Conservation (phyloP, 345 rosid species). For the Linum tenue region DNA sequence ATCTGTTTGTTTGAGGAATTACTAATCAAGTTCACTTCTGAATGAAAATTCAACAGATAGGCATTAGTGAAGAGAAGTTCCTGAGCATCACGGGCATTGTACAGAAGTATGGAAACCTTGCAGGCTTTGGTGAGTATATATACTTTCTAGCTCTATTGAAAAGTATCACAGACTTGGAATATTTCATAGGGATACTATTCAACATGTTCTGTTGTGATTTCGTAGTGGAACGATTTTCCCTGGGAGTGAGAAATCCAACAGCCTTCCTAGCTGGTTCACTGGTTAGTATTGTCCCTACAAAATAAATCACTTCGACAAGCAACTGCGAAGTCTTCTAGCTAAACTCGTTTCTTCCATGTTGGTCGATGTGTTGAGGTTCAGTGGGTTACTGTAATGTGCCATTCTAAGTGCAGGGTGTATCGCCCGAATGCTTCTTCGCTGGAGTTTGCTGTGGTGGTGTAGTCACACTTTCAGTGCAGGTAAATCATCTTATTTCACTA, state of each 20-base stretch:
- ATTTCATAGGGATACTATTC: not conserved
- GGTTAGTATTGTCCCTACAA: constrained; percentile 33
- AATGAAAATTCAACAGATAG: constrained; percentile 42
- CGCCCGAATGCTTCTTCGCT: constrained; percentile 76
- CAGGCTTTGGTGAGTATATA: constrained; percentile 58
- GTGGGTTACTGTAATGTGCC: too few relatives aligned
- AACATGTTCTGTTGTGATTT: constrained; percentile 7
- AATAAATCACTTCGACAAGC: not conserved
- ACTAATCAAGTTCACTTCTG: not conserved
- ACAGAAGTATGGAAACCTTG: constrained; percentile 67
- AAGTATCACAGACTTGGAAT: not conserved
- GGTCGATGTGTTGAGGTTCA: not conserved
- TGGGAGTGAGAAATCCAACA: constrained; percentile 78
- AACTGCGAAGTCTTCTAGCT: not conserved
- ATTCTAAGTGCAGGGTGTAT: constrained; percentile 48
- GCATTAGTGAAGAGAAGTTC: constrained; percentile 66
- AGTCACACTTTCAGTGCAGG: constrained; percentile 70
- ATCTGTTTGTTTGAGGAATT: constrained; percentile 4
- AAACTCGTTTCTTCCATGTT: not conserved
- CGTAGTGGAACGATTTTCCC: constrained; percentile 81
- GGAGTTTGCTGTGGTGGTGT: constrained; percentile 93
- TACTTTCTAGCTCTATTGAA: not conserved
- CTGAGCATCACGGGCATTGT: constrained; percentile 39
- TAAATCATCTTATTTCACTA: constrained; percentile 14
- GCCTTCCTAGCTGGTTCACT: constrained; percentile 71